A percentile compares a stretch with the other conserved stretches of the same genome.
Conservation (phyloP, 2,329 filamentous ascomycete genomes). For the Amphichorda felina region DNA sequence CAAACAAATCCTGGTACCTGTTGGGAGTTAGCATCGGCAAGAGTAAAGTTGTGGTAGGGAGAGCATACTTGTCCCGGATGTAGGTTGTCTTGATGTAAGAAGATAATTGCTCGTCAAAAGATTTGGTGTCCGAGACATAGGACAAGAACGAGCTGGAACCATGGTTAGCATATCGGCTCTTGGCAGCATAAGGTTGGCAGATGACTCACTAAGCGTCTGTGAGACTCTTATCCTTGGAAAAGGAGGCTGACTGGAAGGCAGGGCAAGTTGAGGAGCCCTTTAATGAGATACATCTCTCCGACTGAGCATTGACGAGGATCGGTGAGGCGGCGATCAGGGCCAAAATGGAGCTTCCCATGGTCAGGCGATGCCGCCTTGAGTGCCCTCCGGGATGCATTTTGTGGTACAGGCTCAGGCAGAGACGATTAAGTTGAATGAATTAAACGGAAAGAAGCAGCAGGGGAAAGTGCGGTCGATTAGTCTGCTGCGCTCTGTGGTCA, state of each 20-base stretch:
- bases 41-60: neutral
- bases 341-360: constrained; percentile 7
- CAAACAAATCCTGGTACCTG: constrained; percentile 73
- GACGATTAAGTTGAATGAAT: neutral
- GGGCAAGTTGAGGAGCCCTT: constrained; percentile 57
- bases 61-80: constrained; percentile 61
- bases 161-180: constrained; percentile 8
- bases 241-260: constrained; percentile 59
- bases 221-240: constrained; percentile 51
- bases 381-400: neutral
- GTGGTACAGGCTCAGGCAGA: neutral
- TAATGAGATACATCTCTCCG: constrained; percentile 49
- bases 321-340: constrained; percentile 14
- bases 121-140: constrained; percentile 61
- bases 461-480: neutral
- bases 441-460: too few relatives aligned
- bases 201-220: constrained; percentile 51
- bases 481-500: neutral
- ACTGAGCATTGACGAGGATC: constrained; percentile 22
- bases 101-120: constrained; percentile 67
- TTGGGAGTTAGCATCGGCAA: neutral
- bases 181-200: neutral
- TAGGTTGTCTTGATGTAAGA: constrained; percentile 66
- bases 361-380: neutral
- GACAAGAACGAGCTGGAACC: constrained; percentile 77